phyloP scores from a whole-genome alignment of 2,329 filamentous ascomycete genomes.

The Dryadomyces quercus-mongolicae region DNA sequence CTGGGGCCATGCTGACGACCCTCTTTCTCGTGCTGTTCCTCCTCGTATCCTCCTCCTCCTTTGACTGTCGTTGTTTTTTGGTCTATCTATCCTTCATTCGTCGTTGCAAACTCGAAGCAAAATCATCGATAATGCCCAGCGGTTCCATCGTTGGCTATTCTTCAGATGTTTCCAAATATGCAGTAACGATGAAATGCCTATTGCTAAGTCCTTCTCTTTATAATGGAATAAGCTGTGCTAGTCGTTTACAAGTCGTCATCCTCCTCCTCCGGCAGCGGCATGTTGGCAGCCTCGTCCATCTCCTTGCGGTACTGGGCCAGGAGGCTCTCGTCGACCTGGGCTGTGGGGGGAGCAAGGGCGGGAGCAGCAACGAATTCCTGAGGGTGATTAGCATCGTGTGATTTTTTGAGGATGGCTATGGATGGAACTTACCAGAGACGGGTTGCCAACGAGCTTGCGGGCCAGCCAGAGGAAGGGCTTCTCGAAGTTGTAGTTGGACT shows the following conservation, averaged over 20 bases:
- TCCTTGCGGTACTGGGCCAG: slow-evolving; percentile 76
- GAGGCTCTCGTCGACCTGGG: slow-evolving; percentile 73
- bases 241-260: slow-evolving; percentile 49
- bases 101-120: slow-evolving; percentile 4
- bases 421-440: slow-evolving; percentile 52
- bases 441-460: slow-evolving; percentile 95
- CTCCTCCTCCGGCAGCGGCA: slow-evolving; percentile 92
- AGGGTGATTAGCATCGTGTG: neutral
- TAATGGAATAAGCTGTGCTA: neutral
- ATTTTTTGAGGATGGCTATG: neutral
- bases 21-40: neutral
- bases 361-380: slow-evolving; percentile 97
- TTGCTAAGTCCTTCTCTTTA: neutral
- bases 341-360: slow-evolving; percentile 87
- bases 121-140: neutral
- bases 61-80: neutral
- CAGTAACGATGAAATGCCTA: neutral
- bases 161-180: slow-evolving; percentile 2
- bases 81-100: slow-evolving; percentile 8
- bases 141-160: neutral
- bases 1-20: neutral
- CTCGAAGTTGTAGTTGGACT: slow-evolving; percentile 99
- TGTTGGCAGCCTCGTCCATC: slow-evolving; percentile 67
- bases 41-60: neutral
- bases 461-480: slow-evolving; percentile 99